Base-by-base conservation (phyloP, 192 early-diverging fungal species). In the Rhizoclosmatium sp. region DNA sequence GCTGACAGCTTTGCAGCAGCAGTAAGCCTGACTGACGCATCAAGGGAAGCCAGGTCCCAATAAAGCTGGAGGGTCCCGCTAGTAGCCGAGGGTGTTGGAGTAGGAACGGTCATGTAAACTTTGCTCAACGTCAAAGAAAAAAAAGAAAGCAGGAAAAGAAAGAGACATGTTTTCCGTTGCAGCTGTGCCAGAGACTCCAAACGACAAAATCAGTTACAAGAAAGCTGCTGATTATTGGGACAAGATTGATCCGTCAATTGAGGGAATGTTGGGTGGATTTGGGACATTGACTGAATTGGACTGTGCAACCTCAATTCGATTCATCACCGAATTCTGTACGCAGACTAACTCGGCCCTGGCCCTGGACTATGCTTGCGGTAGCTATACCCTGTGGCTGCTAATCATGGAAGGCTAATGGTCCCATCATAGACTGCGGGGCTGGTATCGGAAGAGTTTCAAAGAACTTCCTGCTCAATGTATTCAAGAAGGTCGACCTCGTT, bases 371-470 rank as follows among this genome's bases (percentile, higher is more conserved):
- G 85, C 85, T 1, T 87, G 85, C 48, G 87, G 84, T 83, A 71
- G 82, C 56, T 23, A 47, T 12, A 41, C 49, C 10, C 66, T 54
- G 5, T 54, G 9, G 16, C 16, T 54, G 31, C 31, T 31, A 31
- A 31, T 31, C 31, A 31, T 31, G 31, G 31, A 31, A 31, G 31
- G 31, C 31, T 31, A 81, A 54, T 41, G 10, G 44, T 39, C 44
- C 21, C 16, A 31, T 49, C 31, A 23, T 48, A 87, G 89, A 99
- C 84, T 98, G 96, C 81, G 97, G 97, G 1, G 95, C 97, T 0
- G 97, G 97, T 2, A 99, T 99, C 70, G 96, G 97, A 2, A 87
- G 97, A 10, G 95, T 99, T 3, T 93, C 95, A 1, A 95, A 97
- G 71, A 75, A 93, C 78, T 93, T 96, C 74, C 80, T 99, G 51